A percentile compares a stretch with the other conserved stretches of the same genome.
These are phyloP conservation scores for Pharnaceum exiguum DNA, from an alignment of 148 eudicot genomes.

Conservation along the genomic window DNA sequence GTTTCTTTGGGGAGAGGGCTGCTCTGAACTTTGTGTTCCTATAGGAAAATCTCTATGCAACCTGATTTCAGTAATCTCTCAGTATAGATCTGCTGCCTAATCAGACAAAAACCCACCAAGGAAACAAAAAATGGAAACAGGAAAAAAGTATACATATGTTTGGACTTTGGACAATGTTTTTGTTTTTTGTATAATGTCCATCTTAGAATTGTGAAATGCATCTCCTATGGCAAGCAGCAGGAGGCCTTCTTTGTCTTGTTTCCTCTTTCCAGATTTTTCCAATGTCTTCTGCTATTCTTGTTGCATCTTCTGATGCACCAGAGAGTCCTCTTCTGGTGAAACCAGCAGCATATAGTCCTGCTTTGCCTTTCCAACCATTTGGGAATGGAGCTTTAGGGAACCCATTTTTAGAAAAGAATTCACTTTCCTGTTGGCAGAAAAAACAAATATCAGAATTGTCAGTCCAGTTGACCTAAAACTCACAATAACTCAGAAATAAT, in stretches of 20 bases:
- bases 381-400: slow-evolving; percentile 73
- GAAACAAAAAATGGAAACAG: slow-evolving; percentile 3
- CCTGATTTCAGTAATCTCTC: slow-evolving; percentile 13
- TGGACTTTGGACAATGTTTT: background rate
- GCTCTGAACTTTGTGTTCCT: slow-evolving; percentile 22
- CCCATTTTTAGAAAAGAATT: slow-evolving; percentile 64
- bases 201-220: slow-evolving; percentile 54
- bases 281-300: slow-evolving; percentile 72
- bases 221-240: slow-evolving; percentile 49
- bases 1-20: slow-evolving; percentile 68
- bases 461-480: no score
- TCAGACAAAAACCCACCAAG: slow-evolving; percentile 23
- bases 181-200: background rate
- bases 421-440: slow-evolving; percentile 48
- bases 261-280: slow-evolving; percentile 70
- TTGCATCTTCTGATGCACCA: slow-evolving; percentile 80
- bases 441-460: slow-evolving; percentile 5
- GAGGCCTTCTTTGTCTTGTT: slow-evolving; percentile 49
- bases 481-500: background rate
- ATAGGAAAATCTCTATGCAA: slow-evolving; percentile 16
- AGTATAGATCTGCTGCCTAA: slow-evolving; percentile 7
- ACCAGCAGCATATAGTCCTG: slow-evolving; percentile 78
- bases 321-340: slow-evolving; percentile 80
- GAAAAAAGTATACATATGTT: background rate
- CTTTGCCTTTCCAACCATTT: slow-evolving; percentile 84